phyloP scores from a whole-genome alignment of 73 alveolate genomes.

The Durusdinium trenchii region DNA sequence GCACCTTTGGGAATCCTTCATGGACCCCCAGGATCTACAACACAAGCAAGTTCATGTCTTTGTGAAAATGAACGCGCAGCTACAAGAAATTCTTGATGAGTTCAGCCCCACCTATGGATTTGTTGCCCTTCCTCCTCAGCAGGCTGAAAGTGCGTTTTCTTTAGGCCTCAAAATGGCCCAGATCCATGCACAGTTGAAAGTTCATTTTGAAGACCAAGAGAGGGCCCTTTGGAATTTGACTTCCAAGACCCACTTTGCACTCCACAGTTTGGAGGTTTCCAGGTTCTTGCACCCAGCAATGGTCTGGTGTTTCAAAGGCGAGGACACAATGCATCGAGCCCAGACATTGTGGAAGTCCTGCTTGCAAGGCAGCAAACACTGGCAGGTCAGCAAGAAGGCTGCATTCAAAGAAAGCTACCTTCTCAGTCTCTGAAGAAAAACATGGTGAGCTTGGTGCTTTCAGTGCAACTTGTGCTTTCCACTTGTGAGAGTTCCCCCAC shows the following conservation, averaged over 20 bases:
- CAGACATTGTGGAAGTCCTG: constrained; percentile 5
- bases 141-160: background rate
- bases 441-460: too few relatives aligned
- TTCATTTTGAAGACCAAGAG: background rate
- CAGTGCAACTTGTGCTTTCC: too few relatives aligned
- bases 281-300: background rate
- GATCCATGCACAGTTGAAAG: background rate
- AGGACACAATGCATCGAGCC: constrained; percentile 5
- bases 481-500: too few relatives aligned
- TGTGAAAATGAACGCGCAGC: background rate
- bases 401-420: constrained; percentile 55
- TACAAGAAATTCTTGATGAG: background rate
- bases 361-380: constrained; percentile 24
- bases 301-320: constrained; percentile 61
- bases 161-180: background rate
- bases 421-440: constrained; percentile 1
- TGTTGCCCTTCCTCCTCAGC: background rate
- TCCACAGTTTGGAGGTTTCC: background rate
- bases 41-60: background rate
- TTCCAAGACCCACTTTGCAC: background rate
- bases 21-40: background rate
- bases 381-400: constrained; percentile 21
- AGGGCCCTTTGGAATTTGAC: background rate
- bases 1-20: background rate
- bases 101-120: background rate